phyloP scores from a whole-genome alignment of 768 basidiomycete genomes.

The Russula griseocarnosa region DNA sequence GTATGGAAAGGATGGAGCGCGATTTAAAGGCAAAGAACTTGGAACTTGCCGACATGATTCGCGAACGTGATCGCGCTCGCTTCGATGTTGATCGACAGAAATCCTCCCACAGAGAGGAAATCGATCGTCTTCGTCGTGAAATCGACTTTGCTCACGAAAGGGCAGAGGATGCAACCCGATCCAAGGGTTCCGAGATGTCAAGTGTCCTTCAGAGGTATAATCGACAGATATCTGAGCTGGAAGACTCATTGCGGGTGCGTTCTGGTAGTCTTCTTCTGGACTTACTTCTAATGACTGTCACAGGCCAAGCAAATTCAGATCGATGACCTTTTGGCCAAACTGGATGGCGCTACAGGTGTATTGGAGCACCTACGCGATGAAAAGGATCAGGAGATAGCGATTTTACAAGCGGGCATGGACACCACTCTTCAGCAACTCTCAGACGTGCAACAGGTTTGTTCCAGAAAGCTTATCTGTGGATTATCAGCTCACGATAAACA shows the following conservation, averaged over 20 bases:
- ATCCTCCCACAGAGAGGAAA: conserved; percentile 90
- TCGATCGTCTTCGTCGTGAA: conserved; percentile 88
- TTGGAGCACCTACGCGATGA: conserved; percentile 84
- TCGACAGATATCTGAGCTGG: conserved; percentile 92
- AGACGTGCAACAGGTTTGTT: conserved; percentile 75
- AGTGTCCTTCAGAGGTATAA: conserved; percentile 88
- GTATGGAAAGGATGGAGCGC: conserved; percentile 98
- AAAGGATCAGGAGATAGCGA: conserved; percentile 95
- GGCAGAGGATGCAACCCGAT: conserved; percentile 88
- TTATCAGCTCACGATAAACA: conserved; percentile 34
- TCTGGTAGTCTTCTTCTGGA: not conserved
- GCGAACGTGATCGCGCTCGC: conserved; percentile 91
- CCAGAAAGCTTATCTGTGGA: conserved; percentile 1
- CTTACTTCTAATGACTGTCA: conserved; percentile 15
- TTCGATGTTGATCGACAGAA: conserved; percentile 95
- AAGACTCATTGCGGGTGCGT: conserved; percentile 85
- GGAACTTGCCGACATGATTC: conserved; percentile 97
- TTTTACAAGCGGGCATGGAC: conserved; percentile 95
- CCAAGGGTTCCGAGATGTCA: conserved; percentile 92
- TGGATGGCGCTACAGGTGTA: conserved; percentile 71
- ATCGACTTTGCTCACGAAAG: conserved; percentile 94
- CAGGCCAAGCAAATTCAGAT: conserved; percentile 96
- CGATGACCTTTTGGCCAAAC: conserved; percentile 80
- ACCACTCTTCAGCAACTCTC: conserved; percentile 82
- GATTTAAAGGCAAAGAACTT: conserved; percentile 98